Evolutionary conservation across 1,139 yeast genomes (phyloP).

Genomic region (Chernovozyma aurita): DNA sequence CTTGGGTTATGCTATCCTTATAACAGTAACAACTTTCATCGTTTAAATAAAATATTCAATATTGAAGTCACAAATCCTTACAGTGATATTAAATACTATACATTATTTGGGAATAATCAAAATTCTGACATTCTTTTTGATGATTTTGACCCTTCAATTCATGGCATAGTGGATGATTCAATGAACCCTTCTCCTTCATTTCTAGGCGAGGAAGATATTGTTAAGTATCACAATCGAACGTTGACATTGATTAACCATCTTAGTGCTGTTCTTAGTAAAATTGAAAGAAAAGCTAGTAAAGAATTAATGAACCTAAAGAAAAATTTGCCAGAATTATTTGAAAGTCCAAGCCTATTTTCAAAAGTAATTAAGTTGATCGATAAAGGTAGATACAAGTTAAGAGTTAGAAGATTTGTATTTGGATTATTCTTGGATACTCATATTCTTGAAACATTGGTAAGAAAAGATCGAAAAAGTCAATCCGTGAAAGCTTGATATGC

Average conservation of each 20-base stretch:
- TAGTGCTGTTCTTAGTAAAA: constrained; percentile 60
- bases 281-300: constrained; percentile 63
- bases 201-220: constrained; percentile 14
- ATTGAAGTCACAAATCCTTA: constrained; percentile 29
- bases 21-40: constrained; percentile 9
- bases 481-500: no score
- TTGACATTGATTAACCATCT: constrained; percentile 52
- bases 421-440: constrained; percentile 56
- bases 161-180: constrained; percentile 1
- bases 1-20: constrained; percentile 55
- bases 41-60: constrained; percentile 16
- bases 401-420: constrained; percentile 62
- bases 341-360: constrained; percentile 51
- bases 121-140: constrained; percentile 8
- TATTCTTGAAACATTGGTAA: constrained; percentile 51
- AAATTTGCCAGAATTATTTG: constrained; percentile 52
- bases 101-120: constrained; percentile 16
- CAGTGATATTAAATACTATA: constrained; percentile 25
- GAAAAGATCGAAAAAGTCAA: constrained; percentile 22
- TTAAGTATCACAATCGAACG: constrained; percentile 18
- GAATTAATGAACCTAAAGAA: constrained; percentile 56
- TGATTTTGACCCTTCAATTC: constrained; percentile 6
- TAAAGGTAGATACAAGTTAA: constrained; percentile 59
- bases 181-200: neutral
- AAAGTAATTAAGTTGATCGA: constrained; percentile 63